Conservation (phyloP, 176 grass and related monocot genomes). For the Echinochloa phyllopogon region DNA sequence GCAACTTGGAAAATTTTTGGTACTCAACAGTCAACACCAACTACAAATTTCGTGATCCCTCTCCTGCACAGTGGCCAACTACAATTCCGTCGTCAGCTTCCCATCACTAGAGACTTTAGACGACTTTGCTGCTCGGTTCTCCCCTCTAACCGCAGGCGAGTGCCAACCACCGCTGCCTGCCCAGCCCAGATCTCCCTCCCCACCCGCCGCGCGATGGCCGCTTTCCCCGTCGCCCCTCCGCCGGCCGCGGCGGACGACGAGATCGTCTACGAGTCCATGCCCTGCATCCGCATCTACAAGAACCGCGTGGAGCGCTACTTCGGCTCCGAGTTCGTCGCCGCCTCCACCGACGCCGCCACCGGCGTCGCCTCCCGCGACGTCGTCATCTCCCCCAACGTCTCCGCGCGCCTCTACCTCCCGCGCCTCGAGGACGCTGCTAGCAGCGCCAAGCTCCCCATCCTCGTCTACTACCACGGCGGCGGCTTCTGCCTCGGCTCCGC, state of each 20-base stretch:
- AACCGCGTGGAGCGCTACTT: constrained; percentile 65
- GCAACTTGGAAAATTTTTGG: background rate
- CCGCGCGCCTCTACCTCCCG: constrained; percentile 69
- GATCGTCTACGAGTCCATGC: constrained; percentile 58
- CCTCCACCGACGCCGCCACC: constrained; percentile 49
- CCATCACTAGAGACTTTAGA: background rate
- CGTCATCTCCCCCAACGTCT: constrained; percentile 52
- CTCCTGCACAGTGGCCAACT: background rate
- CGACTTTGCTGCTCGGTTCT: background rate
- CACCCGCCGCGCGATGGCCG: constrained; percentile 31
- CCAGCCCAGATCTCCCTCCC: constrained; percentile 36
- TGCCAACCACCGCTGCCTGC: background rate
- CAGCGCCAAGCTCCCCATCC: constrained; percentile 48
- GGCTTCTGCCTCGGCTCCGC: constrained; percentile 75
- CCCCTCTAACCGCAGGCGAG: background rate
- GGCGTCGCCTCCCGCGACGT: constrained; percentile 63
- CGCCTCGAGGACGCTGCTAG: background rate
- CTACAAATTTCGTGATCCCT: background rate
- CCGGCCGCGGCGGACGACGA: constrained; percentile 49
- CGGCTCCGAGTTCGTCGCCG: constrained; percentile 54
- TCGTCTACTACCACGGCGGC: constrained; percentile 70
- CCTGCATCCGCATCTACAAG: constrained; percentile 65
- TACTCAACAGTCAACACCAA: background rate
- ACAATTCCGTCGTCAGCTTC: background rate
- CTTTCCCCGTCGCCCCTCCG: constrained; percentile 21